phyloP scores from a whole-genome alignment of 306 rosid genomes.

The Dalbergia cochinchinensis region DNA sequence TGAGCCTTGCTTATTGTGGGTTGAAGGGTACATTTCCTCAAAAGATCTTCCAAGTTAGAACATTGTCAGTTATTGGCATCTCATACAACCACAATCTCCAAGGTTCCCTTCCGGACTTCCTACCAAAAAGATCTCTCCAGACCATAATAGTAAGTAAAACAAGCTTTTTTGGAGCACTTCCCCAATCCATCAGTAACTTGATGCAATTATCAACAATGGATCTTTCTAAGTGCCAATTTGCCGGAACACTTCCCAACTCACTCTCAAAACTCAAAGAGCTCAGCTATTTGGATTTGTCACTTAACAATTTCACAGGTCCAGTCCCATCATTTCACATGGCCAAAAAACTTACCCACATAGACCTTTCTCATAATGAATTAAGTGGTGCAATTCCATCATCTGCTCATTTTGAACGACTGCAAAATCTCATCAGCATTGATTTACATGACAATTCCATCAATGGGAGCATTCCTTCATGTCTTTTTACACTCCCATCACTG shows the following conservation, averaged over 20 bases:
- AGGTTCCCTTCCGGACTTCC: conserved; percentile 50
- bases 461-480: conserved; percentile 51
- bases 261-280: conserved; percentile 48
- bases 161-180: conserved; percentile 49
- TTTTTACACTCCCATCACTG: conserved; percentile 42
- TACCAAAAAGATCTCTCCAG: conserved; percentile 25
- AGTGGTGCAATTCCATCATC: conserved; percentile 47
- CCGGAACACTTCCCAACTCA: conserved; percentile 50
- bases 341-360: conserved; percentile 38
- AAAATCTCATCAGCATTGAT: conserved; percentile 35
- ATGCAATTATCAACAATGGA: conserved; percentile 38
- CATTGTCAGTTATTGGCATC: conserved; percentile 45
- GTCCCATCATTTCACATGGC: conserved; percentile 51
- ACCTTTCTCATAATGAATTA: conserved; percentile 54
- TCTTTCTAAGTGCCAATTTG: conserved; percentile 36
- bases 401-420: conserved; percentile 44
- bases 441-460: conserved; percentile 31
- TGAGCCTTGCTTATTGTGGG: conserved; percentile 1
- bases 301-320: conserved; percentile 46
- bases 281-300: conserved; percentile 47
- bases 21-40: conserved; percentile 51
- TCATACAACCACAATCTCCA: conserved; percentile 36
- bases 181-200: conserved; percentile 37
- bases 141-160: conserved; percentile 36
- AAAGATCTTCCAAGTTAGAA: conserved; percentile 36